Conservation (phyloP, 805 yeast genomes). For the Hyphopichia homilentoma region DNA sequence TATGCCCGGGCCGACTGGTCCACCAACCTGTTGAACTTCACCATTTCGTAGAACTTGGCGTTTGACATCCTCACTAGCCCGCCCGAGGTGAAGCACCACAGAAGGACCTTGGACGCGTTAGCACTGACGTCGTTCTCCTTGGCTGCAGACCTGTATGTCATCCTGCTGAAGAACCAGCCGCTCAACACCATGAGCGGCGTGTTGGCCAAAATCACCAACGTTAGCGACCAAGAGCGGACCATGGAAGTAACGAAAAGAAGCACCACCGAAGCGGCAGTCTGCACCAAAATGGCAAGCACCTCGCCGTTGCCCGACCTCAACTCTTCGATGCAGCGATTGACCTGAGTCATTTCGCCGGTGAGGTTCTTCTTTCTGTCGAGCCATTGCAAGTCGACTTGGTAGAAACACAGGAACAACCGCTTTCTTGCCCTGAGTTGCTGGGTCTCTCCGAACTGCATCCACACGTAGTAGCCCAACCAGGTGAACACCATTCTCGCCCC, state of each 20-base stretch:
- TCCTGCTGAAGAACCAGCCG: constrained; percentile 48
- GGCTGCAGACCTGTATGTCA: constrained; percentile 46
- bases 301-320: constrained; percentile 65
- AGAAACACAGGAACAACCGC: constrained; percentile 39
- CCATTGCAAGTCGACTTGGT: constrained; percentile 54
- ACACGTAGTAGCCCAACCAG: constrained; percentile 55
- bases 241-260: constrained; percentile 64
- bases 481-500: constrained; percentile 25
- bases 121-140: constrained; percentile 57
- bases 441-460: constrained; percentile 71
- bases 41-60: constrained; percentile 51
- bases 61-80: constrained; percentile 58
- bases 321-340: constrained; percentile 74
- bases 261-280: constrained; percentile 49
- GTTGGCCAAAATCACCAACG: constrained; percentile 70
- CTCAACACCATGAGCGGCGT: constrained; percentile 61
- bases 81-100: constrained; percentile 67
- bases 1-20: constrained; percentile 36
- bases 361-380: constrained; percentile 52
- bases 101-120: constrained; percentile 54
- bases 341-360: constrained; percentile 62
- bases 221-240: constrained; percentile 79
- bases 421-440: constrained; percentile 59
- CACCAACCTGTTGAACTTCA: constrained; percentile 36
- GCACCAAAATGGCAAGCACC: constrained; percentile 54